Percentiles rank a stretch among this genome's conserved stretches.
phyloP scores from a whole-genome alignment of 106 monocot species.

The Apostasia ramifera region DNA sequence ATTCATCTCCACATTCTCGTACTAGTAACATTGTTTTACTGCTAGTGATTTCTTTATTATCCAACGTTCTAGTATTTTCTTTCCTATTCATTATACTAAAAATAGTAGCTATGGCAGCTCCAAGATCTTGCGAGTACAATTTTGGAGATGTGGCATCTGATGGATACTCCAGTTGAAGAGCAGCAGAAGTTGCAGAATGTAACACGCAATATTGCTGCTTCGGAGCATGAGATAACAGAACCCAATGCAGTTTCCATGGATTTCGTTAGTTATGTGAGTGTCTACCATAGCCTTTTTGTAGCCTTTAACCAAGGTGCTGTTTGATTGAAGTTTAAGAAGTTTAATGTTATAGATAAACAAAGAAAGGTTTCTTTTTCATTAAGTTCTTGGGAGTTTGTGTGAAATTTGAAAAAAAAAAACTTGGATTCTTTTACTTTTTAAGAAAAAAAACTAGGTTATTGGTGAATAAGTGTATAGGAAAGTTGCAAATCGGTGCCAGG shows the following conservation, averaged over 20 bases:
- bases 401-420: not conserved
- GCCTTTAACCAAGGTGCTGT: too few species aligned
- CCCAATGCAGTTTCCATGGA: slow-evolving; percentile 43
- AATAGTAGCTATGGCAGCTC: slow-evolving; percentile 35
- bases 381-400: too few species aligned
- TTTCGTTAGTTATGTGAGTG: slow-evolving; percentile 47
- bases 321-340: not conserved
- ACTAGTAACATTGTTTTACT: too few species aligned
- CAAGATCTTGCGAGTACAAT: slow-evolving; percentile 67
- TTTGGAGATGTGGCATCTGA: slow-evolving; percentile 68
- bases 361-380: not conserved
- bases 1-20: too few species aligned
- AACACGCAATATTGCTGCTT: slow-evolving; percentile 73
- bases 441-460: too few species aligned
- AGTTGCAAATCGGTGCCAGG: too few species aligned
- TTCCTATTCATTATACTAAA: not conserved
- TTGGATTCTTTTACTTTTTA: too few species aligned
- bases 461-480: too few species aligned
- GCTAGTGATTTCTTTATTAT: not conserved
- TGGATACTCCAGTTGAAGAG: slow-evolving; percentile 82
- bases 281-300: not conserved
- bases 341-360: not conserved
- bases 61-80: not conserved
- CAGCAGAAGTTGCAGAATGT: slow-evolving; percentile 56
- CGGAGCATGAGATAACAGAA: slow-evolving; percentile 64